A percentile compares a stretch with the other conserved stretches of the same genome.
phyloP scores from a whole-genome alignment of 148 eudicot species.

The Rhododendron griersonianum region DNA sequence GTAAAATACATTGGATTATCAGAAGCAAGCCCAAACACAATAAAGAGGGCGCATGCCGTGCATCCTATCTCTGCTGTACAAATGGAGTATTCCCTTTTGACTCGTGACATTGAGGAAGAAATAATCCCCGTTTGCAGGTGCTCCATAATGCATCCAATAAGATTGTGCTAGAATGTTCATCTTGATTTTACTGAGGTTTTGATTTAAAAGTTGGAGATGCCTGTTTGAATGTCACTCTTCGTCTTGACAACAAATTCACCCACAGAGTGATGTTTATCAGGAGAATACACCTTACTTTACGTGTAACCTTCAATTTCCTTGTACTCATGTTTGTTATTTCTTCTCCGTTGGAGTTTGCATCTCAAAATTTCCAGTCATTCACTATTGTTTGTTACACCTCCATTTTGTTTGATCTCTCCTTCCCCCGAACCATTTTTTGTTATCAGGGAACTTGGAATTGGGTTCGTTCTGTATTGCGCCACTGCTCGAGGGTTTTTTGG shows the following conservation, averaged over 20 bases:
- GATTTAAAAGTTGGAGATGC: background rate
- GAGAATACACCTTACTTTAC: background rate
- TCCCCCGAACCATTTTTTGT: background rate
- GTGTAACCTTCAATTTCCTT: background rate
- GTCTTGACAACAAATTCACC: background rate
- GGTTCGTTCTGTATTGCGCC: conserved; percentile 70
- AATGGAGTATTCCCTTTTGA: conserved; percentile 74
- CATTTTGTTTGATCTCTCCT: background rate
- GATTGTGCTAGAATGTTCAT: background rate
- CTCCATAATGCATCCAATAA: background rate
- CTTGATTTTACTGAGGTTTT: background rate
- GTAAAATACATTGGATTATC: conserved; percentile 68
- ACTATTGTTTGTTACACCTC: background rate
- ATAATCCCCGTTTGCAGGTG: conserved; percentile 75
- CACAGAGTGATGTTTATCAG: background rate
- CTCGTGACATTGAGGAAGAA: conserved; percentile 68
- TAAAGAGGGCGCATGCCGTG: conserved; percentile 74
- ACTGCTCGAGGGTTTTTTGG: conserved; percentile 73
- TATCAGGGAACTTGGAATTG: conserved; percentile 74
- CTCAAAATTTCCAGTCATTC: background rate
- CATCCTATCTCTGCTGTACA: conserved; percentile 65
- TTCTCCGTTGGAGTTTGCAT: background rate
- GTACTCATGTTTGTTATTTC: background rate
- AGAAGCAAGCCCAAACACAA: conserved; percentile 62
- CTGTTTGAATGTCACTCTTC: background rate